phyloP scores from a whole-genome alignment of 139 green algal species.

The Pseudopediastrum boryanum region DNA sequence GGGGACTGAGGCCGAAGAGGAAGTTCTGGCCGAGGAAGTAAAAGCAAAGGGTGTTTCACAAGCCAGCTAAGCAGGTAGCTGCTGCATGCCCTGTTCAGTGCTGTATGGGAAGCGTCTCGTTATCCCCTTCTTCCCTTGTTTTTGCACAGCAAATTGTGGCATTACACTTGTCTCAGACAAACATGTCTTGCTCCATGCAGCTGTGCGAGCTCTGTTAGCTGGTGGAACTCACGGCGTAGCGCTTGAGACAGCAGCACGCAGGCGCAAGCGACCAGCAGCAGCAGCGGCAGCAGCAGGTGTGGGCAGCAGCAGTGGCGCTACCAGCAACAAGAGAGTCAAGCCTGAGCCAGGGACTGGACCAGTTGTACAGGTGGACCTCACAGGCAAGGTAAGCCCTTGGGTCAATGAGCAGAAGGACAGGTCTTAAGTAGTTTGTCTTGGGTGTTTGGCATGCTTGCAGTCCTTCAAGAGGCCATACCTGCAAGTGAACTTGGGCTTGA shows the following conservation, averaged over 20 bases:
- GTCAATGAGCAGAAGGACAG: too few species aligned
- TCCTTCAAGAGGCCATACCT: too few species aligned
- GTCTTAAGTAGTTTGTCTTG: too few species aligned
- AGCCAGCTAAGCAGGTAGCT: neutral
- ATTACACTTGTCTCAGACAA: too few species aligned
- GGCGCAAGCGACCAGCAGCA: neutral
- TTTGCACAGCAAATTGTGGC: neutral
- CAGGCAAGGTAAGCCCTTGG: slow-evolving; percentile 12
- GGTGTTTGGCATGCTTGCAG: too few species aligned
- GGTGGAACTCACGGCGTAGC: neutral
- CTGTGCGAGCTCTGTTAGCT: neutral
- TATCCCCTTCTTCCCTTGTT: neutral
- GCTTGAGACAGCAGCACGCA: neutral
- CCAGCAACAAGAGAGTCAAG: neutral
- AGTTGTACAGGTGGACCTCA: slow-evolving; percentile 12
- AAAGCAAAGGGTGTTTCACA: neutral
- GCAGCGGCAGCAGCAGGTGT: slow-evolving; percentile 25
- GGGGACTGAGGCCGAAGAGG: neutral
- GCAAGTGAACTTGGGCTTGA: too few species aligned
- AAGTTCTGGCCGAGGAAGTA: neutral
- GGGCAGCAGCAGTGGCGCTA: too few species aligned
- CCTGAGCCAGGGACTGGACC: slow-evolving; percentile 6
- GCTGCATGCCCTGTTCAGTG: neutral
- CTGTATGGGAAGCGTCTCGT: neutral
- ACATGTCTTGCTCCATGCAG: neutral